Evolutionary conservation across 805 yeast species (phyloP).

Genomic region (Isabelozyma rhagii): DNA sequence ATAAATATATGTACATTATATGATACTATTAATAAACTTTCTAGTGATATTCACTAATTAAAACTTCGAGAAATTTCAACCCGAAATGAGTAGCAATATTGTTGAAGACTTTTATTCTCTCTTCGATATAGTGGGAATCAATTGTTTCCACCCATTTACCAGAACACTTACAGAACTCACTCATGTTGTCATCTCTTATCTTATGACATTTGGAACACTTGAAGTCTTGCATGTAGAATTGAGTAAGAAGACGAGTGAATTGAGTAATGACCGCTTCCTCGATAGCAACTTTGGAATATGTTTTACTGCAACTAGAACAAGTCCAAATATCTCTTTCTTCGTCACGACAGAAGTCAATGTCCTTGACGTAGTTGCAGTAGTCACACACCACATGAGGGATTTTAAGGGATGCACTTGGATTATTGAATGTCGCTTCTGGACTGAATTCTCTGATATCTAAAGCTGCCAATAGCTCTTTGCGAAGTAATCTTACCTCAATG

Average conservation of each 20-base stretch:
- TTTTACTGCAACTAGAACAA: slow-evolving; percentile 64
- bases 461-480: slow-evolving; percentile 68
- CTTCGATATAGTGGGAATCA: slow-evolving; percentile 40
- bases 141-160: slow-evolving; percentile 75
- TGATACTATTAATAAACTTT: background rate
- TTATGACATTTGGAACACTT: slow-evolving; percentile 74
- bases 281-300: slow-evolving; percentile 61
- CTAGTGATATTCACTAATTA: slow-evolving; percentile 21
- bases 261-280: slow-evolving; percentile 79
- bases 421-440: slow-evolving; percentile 62
- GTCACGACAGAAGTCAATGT: slow-evolving; percentile 80
- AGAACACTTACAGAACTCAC: slow-evolving; percentile 79
- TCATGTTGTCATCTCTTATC: slow-evolving; percentile 64
- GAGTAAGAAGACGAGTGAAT: slow-evolving; percentile 51
- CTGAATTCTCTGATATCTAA: slow-evolving; percentile 86
- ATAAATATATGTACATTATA: background rate
- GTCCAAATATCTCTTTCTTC: slow-evolving; percentile 50
- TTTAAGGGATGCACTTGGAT: slow-evolving; percentile 70
- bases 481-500: slow-evolving; percentile 69
- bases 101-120: slow-evolving; percentile 46
- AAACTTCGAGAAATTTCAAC: slow-evolving; percentile 49
- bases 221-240: slow-evolving; percentile 75
- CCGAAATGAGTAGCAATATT: slow-evolving; percentile 62
- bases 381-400: slow-evolving; percentile 73
- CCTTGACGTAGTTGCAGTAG: slow-evolving; percentile 70